Evolutionary conservation across 2,329 filamentous ascomycete species (phyloP).

Genomic region (Nothopassalora personata): DNA sequence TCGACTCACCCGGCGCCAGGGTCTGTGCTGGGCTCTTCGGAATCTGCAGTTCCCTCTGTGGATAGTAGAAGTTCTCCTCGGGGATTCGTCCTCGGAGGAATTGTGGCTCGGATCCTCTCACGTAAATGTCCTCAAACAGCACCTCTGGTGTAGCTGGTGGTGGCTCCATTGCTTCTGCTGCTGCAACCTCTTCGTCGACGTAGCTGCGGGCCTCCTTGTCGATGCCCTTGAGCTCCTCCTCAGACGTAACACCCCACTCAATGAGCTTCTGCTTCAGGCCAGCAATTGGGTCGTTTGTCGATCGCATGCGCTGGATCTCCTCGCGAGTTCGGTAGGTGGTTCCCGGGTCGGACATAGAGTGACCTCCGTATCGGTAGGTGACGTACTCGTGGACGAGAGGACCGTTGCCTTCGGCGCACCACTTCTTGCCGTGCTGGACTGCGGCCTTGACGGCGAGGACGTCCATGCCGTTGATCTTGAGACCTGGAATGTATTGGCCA

Average conservation of each 20-base stretch:
- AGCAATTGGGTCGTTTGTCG: slow-evolving; percentile 95
- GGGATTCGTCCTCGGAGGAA: slow-evolving; percentile 82
- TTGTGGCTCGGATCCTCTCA: slow-evolving; percentile 76
- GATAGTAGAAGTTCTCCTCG: slow-evolving; percentile 86
- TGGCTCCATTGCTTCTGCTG: slow-evolving; percentile 78
- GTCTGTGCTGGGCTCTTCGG: slow-evolving; percentile 29
- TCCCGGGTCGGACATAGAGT: slow-evolving; percentile 99
- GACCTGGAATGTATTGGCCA: slow-evolving; percentile 97
- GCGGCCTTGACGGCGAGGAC: slow-evolving; percentile 96
- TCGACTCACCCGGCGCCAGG: slow-evolving; percentile 13
- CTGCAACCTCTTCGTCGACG: slow-evolving; percentile 85
- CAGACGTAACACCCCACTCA: slow-evolving; percentile 84
- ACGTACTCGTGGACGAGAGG: slow-evolving; percentile 97
- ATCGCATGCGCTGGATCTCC: slow-evolving; percentile 99
- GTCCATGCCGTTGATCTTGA: slow-evolving; percentile 99
- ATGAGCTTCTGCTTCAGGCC: slow-evolving; percentile 97
- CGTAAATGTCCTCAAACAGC: slow-evolving; percentile 95
- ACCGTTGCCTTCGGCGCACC: slow-evolving; percentile 74
- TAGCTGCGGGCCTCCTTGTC: slow-evolving; percentile 86
- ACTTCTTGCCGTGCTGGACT: slow-evolving; percentile 88
- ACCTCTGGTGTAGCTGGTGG: slow-evolving; percentile 77
- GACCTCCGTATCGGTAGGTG: slow-evolving; percentile 97
- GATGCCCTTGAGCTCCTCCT: slow-evolving; percentile 92
- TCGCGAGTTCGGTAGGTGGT: slow-evolving; percentile 98
- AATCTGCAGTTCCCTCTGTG: slow-evolving; percentile 25